phyloP scores from a whole-genome alignment of 2,329 filamentous ascomycete species.

The Pseudocercospora fuligena region DNA sequence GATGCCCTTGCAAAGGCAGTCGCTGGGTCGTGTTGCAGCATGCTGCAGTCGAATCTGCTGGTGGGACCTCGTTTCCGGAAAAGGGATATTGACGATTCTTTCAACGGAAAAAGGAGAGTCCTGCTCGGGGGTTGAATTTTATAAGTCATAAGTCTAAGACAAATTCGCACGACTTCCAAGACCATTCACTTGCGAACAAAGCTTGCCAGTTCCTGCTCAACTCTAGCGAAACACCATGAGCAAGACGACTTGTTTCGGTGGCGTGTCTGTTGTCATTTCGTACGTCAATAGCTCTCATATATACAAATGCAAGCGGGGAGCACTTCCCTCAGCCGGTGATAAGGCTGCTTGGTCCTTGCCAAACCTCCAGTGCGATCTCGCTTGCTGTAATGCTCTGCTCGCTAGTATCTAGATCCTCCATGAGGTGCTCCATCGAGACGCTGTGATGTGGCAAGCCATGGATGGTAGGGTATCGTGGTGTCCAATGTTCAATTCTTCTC shows the following conservation, averaged over 20 bases:
- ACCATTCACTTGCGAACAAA: neutral
- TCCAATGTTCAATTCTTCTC: neutral
- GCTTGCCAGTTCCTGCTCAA: neutral
- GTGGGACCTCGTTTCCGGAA: neutral
- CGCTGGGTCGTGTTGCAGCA: neutral
- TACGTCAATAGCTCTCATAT: conserved; percentile 2
- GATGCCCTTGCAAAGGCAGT: neutral
- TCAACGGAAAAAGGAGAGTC: neutral
- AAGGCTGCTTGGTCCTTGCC: neutral
- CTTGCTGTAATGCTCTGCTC: neutral
- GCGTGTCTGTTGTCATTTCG: neutral
- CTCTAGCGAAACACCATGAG: neutral
- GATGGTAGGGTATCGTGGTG: neutral
- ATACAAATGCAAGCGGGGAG: neutral
- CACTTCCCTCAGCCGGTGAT: neutral
- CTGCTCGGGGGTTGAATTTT: neutral
- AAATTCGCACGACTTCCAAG: neutral
- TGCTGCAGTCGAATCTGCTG: neutral
- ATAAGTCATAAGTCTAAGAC: neutral
- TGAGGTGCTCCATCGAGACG: neutral
- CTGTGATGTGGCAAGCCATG: neutral
- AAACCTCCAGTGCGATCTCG: neutral
- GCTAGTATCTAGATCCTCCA: neutral
- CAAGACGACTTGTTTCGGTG: neutral
- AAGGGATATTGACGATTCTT: neutral